These are phyloP conservation scores for Chlorella sorokiniana DNA, from an alignment of 139 green algal genomes.

Conservation along the genomic window DNA sequence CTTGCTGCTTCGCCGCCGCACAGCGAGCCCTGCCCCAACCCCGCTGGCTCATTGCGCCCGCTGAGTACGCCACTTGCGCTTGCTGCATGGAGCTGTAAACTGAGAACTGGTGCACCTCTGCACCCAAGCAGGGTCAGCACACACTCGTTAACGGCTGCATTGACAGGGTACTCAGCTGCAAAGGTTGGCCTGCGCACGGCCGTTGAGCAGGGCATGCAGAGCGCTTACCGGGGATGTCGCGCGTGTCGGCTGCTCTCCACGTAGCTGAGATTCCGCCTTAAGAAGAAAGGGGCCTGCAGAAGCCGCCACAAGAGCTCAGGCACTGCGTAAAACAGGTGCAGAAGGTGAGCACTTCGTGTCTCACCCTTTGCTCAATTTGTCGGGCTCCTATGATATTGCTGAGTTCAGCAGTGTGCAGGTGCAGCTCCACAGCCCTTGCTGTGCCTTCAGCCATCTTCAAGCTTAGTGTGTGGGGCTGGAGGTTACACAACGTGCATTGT, in stretches of 20 bases:
- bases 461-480: no score
- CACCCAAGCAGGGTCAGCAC: not conserved
- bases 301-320: not conserved
- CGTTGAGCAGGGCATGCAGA: not conserved
- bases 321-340: not conserved
- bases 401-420: not conserved
- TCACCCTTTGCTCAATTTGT: not conserved
- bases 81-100: not conserved
- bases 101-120: not conserved
- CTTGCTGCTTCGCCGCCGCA: not conserved
- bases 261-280: constrained; percentile 32
- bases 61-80: not conserved
- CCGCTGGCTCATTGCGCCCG: not conserved
- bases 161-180: not conserved
- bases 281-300: constrained; percentile 14
- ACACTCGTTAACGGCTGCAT: not conserved
- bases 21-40: not conserved
- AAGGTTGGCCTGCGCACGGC: not conserved
- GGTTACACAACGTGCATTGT: no score
- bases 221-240: not conserved
- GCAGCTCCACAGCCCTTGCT: not conserved
- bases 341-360: not conserved
- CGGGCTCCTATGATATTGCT: not conserved
- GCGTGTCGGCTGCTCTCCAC: not conserved
- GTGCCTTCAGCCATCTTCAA: not conserved